Base-by-base conservation (phyloP, 1,284 basidiomycete species). In the Austroboletus niveus region DNA sequence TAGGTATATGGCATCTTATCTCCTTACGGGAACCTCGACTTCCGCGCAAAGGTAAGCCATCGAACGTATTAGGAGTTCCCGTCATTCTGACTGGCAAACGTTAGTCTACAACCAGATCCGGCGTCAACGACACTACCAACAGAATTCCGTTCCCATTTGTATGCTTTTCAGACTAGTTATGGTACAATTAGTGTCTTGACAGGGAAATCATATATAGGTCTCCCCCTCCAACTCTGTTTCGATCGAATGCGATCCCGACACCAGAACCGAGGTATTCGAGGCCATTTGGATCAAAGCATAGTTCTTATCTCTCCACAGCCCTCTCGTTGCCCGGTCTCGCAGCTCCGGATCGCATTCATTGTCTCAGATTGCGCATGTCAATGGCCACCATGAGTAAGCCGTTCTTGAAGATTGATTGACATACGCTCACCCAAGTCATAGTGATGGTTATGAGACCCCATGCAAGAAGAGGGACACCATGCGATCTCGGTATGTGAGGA, bases 221-320 rank as follows among this genome's bases (percentile, higher is more conserved):
- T 14, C 38, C 57, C 40, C 55, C 59, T 24, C 49, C 57, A 31
- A 52, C 65, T 41, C 56, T 63, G 20, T 52, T 60, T 45, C 63
- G 60, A 29, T 54, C 64, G 29, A 70, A 69, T 48, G 73, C 74
- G 51, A 79, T 79, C 51, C 72, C 82, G 53, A 87, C 85, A 2
- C 76, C 76, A 9, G 78, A 78, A 49, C 66, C 76, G n/a, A 78
- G 75, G 75, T 77, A 40, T 43, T 53, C 38, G 27, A 5, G 24
- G 9, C 34, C 17, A 7, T 14, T 40, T 20, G 22, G 24, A 32
- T 15, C 22, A 5, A 17, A 12, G 27, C 45, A 20, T 34, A 11
- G 12, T 51, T 56, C 62, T 62, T 42, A 64, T 32, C 8, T 20
- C 36, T 30, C 44, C 43, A 42, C 42, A 66, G 64, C 45, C 64